Evolutionary conservation across 2,329 filamentous ascomycete species (phyloP), one percentile per base, ranked within the genome.

Genomic region (Fusarium sp.): DNA sequence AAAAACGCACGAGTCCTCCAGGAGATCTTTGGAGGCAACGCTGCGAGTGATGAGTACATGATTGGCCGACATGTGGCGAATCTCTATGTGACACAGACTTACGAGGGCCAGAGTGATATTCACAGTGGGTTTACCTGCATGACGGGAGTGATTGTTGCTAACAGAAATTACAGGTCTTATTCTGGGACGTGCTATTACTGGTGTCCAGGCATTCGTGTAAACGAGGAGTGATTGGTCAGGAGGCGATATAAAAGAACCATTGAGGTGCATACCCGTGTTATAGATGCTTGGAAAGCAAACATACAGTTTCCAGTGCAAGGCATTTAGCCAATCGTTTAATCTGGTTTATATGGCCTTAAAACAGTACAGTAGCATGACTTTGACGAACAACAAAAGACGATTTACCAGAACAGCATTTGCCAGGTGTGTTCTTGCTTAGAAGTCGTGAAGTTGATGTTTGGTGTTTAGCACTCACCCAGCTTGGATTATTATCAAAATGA

Each of bases 61-160:
- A 98, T 99, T 79, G 96, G 94, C 22, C 90, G 96, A 73, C 96
- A 98, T 85, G 96, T 98, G 67, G 92, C 96, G 64, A 99, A 99
- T 82, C 83, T 99, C 73, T 99, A 97, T 83, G 96, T 99, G 60
- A 97, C 96, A 62, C 96, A 98, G 85, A 98, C 96, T 4, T 99
- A 99, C 78, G 96, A 99, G 85, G 96, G 96, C 28, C 96, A 98
- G 84, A 98, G 95, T 80, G 96, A 98, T 84, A 98, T 98, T 81
- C 96, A 98, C 83, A 90, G 94, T 96, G 85, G 89, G 93, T 90
- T 66, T 68, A 39, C 26, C 35, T 44, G n/a, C 17, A 44, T 42
- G 39, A 20, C 59, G 49, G 33, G 38, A 35, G 26, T 22, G 42
- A 59, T 36, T 45, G 45, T 52, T 67, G 48, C 67, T 68, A 77